These are phyloP conservation scores for Neofusicoccum laricinum DNA, from an alignment of 2,329 filamentous ascomycete genomes.

Conservation along the genomic window DNA sequence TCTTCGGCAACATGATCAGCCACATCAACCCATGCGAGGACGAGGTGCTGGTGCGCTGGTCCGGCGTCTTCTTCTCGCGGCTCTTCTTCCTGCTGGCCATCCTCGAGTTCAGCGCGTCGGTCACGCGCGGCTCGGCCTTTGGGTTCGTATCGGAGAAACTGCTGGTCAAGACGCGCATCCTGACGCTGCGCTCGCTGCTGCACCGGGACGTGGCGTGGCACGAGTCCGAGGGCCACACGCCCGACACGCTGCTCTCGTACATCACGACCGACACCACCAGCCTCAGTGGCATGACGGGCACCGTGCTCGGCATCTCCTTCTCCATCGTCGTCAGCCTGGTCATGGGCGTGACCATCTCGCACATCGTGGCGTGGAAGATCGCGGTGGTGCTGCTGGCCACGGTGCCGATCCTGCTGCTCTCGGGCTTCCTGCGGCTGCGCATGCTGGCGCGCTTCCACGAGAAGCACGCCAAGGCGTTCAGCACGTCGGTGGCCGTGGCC, in stretches of 20 bases:
- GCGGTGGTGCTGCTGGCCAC: constrained; percentile 77
- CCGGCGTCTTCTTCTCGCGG: not conserved
- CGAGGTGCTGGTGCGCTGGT: not conserved
- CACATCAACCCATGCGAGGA: not conserved
- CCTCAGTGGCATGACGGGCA: not conserved
- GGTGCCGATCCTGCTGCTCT: constrained; percentile 72
- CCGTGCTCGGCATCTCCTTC: constrained; percentile 54
- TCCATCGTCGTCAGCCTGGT: constrained; percentile 59
- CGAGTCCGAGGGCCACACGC: constrained; percentile 3
- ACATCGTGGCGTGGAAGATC: constrained; percentile 73
- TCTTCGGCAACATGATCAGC: constrained; percentile 7
- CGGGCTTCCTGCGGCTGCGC: constrained; percentile 82
- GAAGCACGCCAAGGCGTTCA: constrained; percentile 42
- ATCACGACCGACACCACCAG: constrained; percentile 1
- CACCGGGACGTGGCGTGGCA: constrained; percentile 4
- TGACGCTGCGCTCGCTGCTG: constrained; percentile 2
- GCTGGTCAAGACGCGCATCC: not conserved
- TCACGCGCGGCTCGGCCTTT: not conserved
- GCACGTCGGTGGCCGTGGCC: constrained; percentile 39
- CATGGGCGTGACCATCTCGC: constrained; percentile 26
- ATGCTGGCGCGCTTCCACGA: constrained; percentile 76
- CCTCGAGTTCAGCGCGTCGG: not conserved
- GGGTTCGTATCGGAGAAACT: constrained; percentile 2
- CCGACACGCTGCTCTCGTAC: not conserved
- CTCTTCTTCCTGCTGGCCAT: constrained; percentile 7